Percentiles rank a stretch among this genome's conserved stretches.
Evolutionary conservation across 1,139 yeast genomes (phyloP).

Genomic region (Kodamaea sp.): DNA sequence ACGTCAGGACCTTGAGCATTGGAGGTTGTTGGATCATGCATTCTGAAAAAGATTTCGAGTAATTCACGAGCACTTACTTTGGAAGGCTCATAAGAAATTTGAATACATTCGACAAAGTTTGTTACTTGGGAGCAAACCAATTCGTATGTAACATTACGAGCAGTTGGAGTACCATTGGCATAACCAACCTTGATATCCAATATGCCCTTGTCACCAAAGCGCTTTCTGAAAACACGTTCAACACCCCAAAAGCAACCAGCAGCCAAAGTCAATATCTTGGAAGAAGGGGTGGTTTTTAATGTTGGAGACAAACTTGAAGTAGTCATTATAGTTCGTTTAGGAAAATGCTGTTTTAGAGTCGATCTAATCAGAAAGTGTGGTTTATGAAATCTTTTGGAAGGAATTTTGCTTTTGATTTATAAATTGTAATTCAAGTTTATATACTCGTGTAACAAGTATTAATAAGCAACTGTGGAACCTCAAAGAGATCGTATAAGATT

Average conservation of each 20-base stretch:
- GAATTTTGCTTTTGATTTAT: too few relatives aligned
- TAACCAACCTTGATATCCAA: constrained; percentile 83
- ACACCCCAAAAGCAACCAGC: constrained; percentile 97
- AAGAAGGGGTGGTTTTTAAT: constrained; percentile 31
- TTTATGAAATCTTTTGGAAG: too few relatives aligned
- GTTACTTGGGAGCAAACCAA: constrained; percentile 76
- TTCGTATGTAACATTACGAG: constrained; percentile 61
- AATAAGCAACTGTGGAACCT: too few relatives aligned
- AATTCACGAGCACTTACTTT: constrained; percentile 56
- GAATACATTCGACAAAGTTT: constrained; percentile 73
- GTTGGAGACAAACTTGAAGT: constrained; percentile 33
- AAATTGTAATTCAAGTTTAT: too few relatives aligned
- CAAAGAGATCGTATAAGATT: too few relatives aligned
- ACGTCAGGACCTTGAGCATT: constrained; percentile 75
- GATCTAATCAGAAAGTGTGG: too few relatives aligned
- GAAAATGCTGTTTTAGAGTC: neutral
- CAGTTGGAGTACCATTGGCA: constrained; percentile 64
- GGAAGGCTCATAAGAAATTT: constrained; percentile 75
- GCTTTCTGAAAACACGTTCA: constrained; percentile 74
- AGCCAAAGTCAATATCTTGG: constrained; percentile 59
- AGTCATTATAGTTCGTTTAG: constrained; percentile 10
- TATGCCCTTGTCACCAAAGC: constrained; percentile 59
- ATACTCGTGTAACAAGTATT: too few relatives aligned
- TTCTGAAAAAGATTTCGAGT: constrained; percentile 80
- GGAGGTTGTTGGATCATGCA: constrained; percentile 75